Conservation (phyloP, 2,329 filamentous ascomycete genomes). For the Calonectria pauciramosa region DNA sequence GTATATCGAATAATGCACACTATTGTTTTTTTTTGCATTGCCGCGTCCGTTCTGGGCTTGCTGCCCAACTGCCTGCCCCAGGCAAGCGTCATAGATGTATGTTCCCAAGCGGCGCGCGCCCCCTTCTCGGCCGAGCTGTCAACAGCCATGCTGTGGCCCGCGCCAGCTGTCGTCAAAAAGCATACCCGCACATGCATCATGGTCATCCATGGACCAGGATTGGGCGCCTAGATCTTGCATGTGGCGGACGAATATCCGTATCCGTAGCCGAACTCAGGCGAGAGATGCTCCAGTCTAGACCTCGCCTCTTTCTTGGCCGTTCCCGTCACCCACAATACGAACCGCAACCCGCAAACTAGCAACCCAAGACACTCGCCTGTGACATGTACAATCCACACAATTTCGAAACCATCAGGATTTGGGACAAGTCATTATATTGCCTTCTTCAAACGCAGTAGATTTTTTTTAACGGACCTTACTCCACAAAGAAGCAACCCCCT, state of each 20-base stretch:
- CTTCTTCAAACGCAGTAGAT: constrained; percentile 29
- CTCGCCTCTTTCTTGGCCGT: neutral
- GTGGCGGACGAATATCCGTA: neutral
- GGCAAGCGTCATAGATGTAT: neutral
- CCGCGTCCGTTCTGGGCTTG: neutral
- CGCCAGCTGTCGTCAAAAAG: constrained; percentile 1
- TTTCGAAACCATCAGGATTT: neutral
- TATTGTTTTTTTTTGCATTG: neutral
- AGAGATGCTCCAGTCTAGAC: neutral
- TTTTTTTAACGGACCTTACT: constrained; percentile 42
- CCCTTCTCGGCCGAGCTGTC: constrained; percentile 4
- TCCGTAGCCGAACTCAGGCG: neutral
- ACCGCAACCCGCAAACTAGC: neutral
- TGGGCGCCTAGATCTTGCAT: constrained; percentile 1
- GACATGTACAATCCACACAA: neutral
- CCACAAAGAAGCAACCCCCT: constrained; percentile 33
- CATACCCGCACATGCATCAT: neutral
- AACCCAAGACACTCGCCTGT: no score
- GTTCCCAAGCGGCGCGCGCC: neutral
- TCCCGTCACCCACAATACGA: neutral
- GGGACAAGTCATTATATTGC: neutral
- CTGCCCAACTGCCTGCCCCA: neutral
- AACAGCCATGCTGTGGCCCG: neutral
- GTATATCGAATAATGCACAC: neutral
- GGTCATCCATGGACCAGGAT: neutral